phyloP scores from a whole-genome alignment of 2,329 filamentous ascomycete species.

The Hymenoscyphus fructigenus region DNA sequence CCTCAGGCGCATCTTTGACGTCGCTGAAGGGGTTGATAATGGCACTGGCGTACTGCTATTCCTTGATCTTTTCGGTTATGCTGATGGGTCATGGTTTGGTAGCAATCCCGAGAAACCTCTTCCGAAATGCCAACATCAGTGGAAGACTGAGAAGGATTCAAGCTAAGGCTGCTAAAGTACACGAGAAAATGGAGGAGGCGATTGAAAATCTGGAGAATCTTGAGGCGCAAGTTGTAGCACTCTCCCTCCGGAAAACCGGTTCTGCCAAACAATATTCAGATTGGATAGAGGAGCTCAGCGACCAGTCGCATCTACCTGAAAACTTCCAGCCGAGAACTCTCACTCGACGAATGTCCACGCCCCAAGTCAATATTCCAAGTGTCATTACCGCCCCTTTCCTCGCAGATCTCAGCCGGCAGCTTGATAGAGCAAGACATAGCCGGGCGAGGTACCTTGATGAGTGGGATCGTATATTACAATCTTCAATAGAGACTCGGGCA shows the following conservation, averaged over 20 bases:
- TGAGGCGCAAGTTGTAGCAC: constrained; percentile 75
- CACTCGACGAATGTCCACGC: constrained; percentile 42
- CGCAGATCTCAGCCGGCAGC: constrained; percentile 80
- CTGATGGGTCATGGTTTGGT: constrained; percentile 97
- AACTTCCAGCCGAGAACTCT: constrained; percentile 45
- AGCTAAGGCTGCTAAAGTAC: constrained; percentile 72
- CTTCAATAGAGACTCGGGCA: constrained; percentile 72
- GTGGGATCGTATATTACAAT: constrained; percentile 77
- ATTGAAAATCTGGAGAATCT: constrained; percentile 76
- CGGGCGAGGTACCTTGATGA: constrained; percentile 80
- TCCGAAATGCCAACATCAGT: constrained; percentile 76
- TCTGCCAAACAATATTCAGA: constrained; percentile 75
- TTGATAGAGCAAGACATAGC: constrained; percentile 79
- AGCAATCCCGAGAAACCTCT: constrained; percentile 78
- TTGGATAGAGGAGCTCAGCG: constrained; percentile 93
- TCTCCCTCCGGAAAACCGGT: constrained; percentile 78
- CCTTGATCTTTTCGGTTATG: constrained; percentile 87
- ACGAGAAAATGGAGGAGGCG: constrained; percentile 86
- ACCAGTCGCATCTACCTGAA: constrained; percentile 71
- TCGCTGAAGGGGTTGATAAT: constrained; percentile 84
- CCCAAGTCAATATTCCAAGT: constrained; percentile 60
- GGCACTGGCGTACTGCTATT: constrained; percentile 94
- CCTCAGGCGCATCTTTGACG: constrained; percentile 68
- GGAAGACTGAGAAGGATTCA: constrained; percentile 74
- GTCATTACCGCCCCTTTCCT: constrained; percentile 93